Base-by-base conservation (phyloP, 1,284 basidiomycete genomes). In the Pascua sp. region DNA sequence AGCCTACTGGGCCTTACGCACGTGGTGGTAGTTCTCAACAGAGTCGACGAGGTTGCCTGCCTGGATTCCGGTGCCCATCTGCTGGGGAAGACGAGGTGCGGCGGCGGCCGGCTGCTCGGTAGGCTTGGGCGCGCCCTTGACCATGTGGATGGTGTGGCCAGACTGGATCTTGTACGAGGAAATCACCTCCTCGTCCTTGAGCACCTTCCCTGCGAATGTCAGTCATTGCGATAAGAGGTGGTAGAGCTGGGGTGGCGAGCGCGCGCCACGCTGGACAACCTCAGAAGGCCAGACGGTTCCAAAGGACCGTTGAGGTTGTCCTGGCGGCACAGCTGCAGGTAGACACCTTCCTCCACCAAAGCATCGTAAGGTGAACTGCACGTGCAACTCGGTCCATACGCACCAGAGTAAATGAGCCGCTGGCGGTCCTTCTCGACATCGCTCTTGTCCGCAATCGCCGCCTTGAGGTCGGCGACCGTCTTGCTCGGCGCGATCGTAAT, bases 71-170 rank as follows among this genome's bases (percentile, higher is more conserved):
- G 89, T 82, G 67, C 89, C 89, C 90, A 89, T 91, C 36, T 81
- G 81, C 48, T 85, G 89, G 32, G 88, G 80, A 55, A 81, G 81
- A 61, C 82, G 85, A 37, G 79, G 77, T 41, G 52, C 62, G 42
- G 65, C 66, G 47, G 69, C 75, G 12, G 67, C 48, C 1, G 73
- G 51, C 9, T 65, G 55, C 15, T 65, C 67, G 2, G 80, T 76
- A 1, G 84, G 70, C 38, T 87, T 84, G 11, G 86, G 81, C 2
- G 84, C 86, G 45, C 90, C 89, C 76, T 94, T 95, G 67, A 95
- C 91, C 88, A 95, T 91, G 72, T 94, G 91, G 47, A 94, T 86
- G 0, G 91, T 93, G 72, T 95, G 89, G 10, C 84, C 81, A 1
- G 67, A 77, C 67, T 72, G 57, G 62, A 95, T 91, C 81, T 93